Base-by-base conservation (phyloP, 331 rosid genomes). In the Cydonia oblonga region DNA sequence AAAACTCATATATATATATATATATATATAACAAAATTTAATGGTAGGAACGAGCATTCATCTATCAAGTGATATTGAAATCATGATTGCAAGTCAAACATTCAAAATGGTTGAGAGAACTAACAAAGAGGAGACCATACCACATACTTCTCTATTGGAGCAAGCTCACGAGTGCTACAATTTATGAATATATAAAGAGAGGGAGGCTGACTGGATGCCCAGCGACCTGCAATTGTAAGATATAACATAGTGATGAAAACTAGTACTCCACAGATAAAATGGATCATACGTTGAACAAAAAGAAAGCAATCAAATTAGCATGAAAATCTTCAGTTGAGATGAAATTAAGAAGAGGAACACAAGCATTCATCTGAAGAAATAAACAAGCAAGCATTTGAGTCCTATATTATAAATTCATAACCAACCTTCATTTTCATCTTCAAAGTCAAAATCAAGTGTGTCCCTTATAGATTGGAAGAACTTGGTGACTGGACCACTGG, bases 371-470 rank as follows among this genome's bases (percentile, higher is more conserved):
- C 4, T 49, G 42, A 46, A 28, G 3, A 18, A 7, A 19, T 38
- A 60, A 60, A 44, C 9, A 72, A 25, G 29, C 32, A 71, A 30
- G 18, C 57, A 33, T 59, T 62, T 53, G 10, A 51, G 9, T 75
- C 71, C 66, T n/a, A 75, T 66, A 84, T 15, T 60, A 60, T 13
- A 40, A 40, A 40, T 40, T 11, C 15, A 40, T 40, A 14, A 76
- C 79, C 63, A 76, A 90, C 98, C 97, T 87, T 90, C 96, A 77
- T 86, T 89, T 12, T 91, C 97, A 84, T 93, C 97, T 84, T 89
- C 91, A 75, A 89, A 93, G 80, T 93, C 98, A 84, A 93, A 93
- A 85, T 93, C 98, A 79, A 93, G 98, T 71, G 98, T 93, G 79
- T 81, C 86, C 85, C 96, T 86, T 70, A 93, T 63, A 38, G 97